Conservation (phyloP, 441 rosid species). For the Cnidoscolus chayamansa region DNA sequence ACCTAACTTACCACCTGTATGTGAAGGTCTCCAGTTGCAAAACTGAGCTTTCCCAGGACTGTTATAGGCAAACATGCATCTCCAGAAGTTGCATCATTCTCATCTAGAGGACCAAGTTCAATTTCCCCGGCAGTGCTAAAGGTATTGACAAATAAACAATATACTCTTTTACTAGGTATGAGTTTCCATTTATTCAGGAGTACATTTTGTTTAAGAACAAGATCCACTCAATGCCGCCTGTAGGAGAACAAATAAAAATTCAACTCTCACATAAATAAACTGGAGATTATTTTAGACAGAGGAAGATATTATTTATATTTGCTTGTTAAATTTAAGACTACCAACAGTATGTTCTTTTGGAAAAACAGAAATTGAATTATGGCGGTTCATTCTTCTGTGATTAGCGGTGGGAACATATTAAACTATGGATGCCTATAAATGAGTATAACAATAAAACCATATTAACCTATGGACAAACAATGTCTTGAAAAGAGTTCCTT, state of each 20-base stretch:
- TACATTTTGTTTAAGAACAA: background rate
- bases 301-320: background rate
- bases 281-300: background rate
- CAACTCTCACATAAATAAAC: background rate
- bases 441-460: background rate
- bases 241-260: background rate
- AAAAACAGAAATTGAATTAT: background rate
- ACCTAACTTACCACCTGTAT: background rate
- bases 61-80: slow-evolving; percentile 25
- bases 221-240: background rate
- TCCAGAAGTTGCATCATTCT: slow-evolving; percentile 33
- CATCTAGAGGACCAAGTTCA: slow-evolving; percentile 39
- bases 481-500: background rate
- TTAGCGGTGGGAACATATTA: background rate
- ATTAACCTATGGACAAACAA: background rate
- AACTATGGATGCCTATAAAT: background rate
- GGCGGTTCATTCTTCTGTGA: background rate
- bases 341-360: too few relatives aligned
- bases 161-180: background rate
- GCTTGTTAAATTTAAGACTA: too few relatives aligned
- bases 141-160: slow-evolving; percentile 21
- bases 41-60: slow-evolving; percentile 27
- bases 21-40: slow-evolving; percentile 28
- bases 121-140: slow-evolving; percentile 31
- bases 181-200: background rate